Evolutionary conservation across 768 basidiomycete species (phyloP).

Genomic region (Psilocybe cubensis): DNA sequence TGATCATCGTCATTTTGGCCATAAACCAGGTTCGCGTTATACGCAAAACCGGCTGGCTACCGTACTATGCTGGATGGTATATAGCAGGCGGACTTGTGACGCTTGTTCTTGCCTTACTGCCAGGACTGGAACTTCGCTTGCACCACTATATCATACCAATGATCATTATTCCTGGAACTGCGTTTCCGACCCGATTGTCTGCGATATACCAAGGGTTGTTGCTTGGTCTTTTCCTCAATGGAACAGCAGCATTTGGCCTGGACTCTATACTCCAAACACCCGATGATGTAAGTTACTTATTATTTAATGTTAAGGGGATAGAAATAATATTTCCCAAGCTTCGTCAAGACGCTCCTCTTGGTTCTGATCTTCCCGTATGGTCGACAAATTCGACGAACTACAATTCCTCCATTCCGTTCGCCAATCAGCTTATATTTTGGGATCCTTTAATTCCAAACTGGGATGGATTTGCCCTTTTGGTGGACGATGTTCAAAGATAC

Average conservation of each 20-base stretch:
- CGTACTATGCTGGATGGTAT: constrained; percentile 78
- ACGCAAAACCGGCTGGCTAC: constrained; percentile 83
- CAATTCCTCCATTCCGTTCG: constrained; percentile 55
- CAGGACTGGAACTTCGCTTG: constrained; percentile 68
- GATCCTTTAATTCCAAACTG: constrained; percentile 53
- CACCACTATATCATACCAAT: constrained; percentile 87
- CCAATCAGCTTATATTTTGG: constrained; percentile 64
- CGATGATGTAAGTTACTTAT: constrained; percentile 54
- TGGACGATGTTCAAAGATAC: constrained; percentile 88
- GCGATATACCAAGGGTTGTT: constrained; percentile 83
- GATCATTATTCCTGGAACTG: constrained; percentile 74
- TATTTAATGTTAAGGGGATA: constrained; percentile 3
- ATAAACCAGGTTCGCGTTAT: constrained; percentile 83
- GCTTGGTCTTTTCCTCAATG: constrained; percentile 82
- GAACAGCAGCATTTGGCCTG: constrained; percentile 78
- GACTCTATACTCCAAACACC: constrained; percentile 80
- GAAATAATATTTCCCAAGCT: constrained; percentile 46
- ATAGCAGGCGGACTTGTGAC: constrained; percentile 64
- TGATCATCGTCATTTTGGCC: constrained; percentile 61
- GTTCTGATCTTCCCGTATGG: constrained; percentile 72
- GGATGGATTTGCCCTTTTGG: constrained; percentile 78
- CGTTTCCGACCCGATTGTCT: constrained; percentile 79
- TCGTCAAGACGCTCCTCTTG: constrained; percentile 69
- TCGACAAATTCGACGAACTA: constrained; percentile 75
- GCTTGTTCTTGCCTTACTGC: constrained; percentile 69